Base-by-base conservation (phyloP, 2,329 filamentous ascomycete species). In the Talaromyces atroroseus region DNA sequence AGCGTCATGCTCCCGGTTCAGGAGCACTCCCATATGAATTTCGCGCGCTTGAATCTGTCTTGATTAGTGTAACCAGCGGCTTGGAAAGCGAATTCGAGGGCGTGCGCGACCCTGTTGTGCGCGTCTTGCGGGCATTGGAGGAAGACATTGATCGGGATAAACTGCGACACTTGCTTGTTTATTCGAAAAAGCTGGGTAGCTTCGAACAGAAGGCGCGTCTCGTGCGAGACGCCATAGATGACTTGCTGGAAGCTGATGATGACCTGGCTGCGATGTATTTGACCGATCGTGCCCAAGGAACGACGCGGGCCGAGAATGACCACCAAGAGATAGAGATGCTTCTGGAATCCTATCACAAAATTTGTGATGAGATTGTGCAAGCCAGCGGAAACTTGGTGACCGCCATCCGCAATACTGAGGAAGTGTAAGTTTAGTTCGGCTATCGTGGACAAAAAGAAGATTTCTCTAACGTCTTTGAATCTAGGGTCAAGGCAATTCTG, bases 241-340 rank as follows among this genome's bases (percentile, higher is more conserved):
- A 99, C 70, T 77, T 99, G 21, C 82, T 99, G 36, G 94, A 99
- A 74, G 94, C 92, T 5, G 94, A 99, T 68, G 94, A 99, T 70
- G 94, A 99, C 69, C 76, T 99, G 34, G 87, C 91, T 16, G 83
- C 87, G 62, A 97, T 99, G 94, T 99, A 99, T 68, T 76, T 99
- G 60, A 92, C 90, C 0, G 94, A 97, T 72, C 92, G 96, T 69
- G 81, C 83, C 2, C 82, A 85, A 53, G 89, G 92, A 59, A 79
- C 87, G 18, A 77, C 82, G 45, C 81, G 92, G 54, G 84, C 85
- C 53, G 86, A 91, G 59, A 85, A 95, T 63, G 91, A 96, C 65
- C 92, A 97, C 67, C 94, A 92, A 24, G 94, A 99, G 73, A 89
- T 99, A 5, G 94, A 99, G 75, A 91, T 99, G 85, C 80, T 99